phyloP scores from a whole-genome alignment of 1,284 basidiomycete species.

The Rhodotorula glutinis region DNA sequence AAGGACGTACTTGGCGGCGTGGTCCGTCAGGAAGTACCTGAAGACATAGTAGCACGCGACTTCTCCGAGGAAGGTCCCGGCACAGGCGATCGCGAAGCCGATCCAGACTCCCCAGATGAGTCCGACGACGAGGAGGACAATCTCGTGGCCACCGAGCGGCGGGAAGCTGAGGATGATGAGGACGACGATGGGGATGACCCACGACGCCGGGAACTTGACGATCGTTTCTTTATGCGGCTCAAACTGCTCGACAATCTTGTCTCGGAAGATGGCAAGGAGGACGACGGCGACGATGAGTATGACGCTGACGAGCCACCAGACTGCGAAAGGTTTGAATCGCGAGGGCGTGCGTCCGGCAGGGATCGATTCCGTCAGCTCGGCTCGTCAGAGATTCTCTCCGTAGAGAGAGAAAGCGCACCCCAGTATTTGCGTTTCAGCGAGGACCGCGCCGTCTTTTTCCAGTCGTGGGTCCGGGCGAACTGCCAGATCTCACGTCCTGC shows the following conservation, averaged over 20 bases:
- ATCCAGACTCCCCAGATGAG: constrained; percentile 50
- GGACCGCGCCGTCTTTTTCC: constrained; percentile 20
- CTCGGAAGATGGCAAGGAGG: constrained; percentile 27
- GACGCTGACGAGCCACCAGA: constrained; percentile 27
- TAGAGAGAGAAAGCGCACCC: too few species aligned
- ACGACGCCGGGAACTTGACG: constrained; percentile 41
- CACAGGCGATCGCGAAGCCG: constrained; percentile 47
- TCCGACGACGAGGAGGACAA: constrained; percentile 29
- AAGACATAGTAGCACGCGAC: constrained; percentile 47
- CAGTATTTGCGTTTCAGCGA: constrained; percentile 29
- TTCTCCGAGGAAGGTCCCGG: constrained; percentile 48
- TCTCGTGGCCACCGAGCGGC: constrained; percentile 45
- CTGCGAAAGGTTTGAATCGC: neutral
- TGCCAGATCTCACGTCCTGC: constrained; percentile 16
- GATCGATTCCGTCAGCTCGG: neutral
- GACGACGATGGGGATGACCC: constrained; percentile 46
- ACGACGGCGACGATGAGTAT: constrained; percentile 13
- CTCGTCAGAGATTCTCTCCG: too few species aligned
- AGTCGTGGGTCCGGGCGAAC: constrained; percentile 27
- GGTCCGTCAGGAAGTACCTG: constrained; percentile 46
- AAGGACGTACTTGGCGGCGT: constrained; percentile 33
- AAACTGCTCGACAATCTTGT: constrained; percentile 26
- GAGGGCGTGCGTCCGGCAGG: neutral
- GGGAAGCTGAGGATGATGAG: constrained; percentile 51
- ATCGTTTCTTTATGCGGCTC: constrained; percentile 33